Evolutionary conservation across 176 grass and related monocot species (phyloP).

Genomic region (Musa acuminata): DNA sequence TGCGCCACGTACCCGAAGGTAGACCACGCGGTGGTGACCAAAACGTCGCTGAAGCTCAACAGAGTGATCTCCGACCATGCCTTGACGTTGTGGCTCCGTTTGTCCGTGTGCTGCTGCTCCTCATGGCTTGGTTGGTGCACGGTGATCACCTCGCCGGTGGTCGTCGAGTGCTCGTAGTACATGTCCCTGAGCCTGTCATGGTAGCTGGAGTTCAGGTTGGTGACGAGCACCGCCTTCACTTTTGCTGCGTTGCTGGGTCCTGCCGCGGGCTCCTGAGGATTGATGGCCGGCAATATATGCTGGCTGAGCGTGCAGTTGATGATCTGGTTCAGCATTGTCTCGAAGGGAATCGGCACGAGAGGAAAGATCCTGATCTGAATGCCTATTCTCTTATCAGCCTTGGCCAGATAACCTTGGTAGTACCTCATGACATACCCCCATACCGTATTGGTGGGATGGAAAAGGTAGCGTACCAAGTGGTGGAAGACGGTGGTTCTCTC

Average conservation of each 20-base stretch:
- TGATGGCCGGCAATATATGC: slow-evolving; percentile 19
- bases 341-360: neutral
- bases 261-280: neutral
- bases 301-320: neutral
- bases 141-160: slow-evolving; percentile 21
- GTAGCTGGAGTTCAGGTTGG: slow-evolving; percentile 39
- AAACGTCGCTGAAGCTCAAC: slow-evolving; percentile 41
- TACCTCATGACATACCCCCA: slow-evolving; percentile 17
- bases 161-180: slow-evolving; percentile 29
- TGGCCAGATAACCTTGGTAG: neutral
- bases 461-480: slow-evolving; percentile 44
- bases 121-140: slow-evolving; percentile 62
- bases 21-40: no score
- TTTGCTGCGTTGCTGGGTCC: neutral
- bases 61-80: slow-evolving; percentile 52
- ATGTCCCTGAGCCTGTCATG: slow-evolving; percentile 35
- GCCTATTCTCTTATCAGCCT: neutral
- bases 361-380: neutral
- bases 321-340: neutral
- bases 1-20: slow-evolving; percentile 37
- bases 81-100: slow-evolving; percentile 49
- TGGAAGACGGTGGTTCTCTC: slow-evolving; percentile 47
- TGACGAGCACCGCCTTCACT: slow-evolving; percentile 43
- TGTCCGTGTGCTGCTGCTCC: slow-evolving; percentile 27
- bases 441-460: slow-evolving; percentile 60